Base-by-base conservation (phyloP, 352 stramenopile species). In the Pythium myriotylum region DNA sequence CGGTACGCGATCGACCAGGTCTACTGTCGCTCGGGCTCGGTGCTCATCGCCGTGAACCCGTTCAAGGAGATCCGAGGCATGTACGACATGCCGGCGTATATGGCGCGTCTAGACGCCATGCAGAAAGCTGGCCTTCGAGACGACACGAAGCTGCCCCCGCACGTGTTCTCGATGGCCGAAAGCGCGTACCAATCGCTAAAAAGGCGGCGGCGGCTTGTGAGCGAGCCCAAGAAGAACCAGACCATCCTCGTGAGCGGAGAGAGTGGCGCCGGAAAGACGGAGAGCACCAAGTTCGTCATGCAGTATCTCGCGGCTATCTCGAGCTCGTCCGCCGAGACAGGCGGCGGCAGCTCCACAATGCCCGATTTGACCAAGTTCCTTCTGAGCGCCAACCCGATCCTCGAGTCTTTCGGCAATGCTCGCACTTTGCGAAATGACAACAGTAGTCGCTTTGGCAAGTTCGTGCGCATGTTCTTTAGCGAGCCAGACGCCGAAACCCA, bases 211-310 rank as follows among this genome's bases (percentile, higher is more conserved):
- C 53, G 62, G 22, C 66, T 88, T 50, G 62, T 73, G 8, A 63
- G 67, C 20, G 70, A 81, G 48, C 42, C 70, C 26, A 72, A 80
- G 39, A 68, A 67, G 41, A 94, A 88, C 59, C 85, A 94, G 56
- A 80, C 84, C n/a, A 94, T 96, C 43, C 74, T 96, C 20, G 91
- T 96, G 50, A 94, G 84, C 43, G 88, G 88, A 19, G 88, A 96
- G 58, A 92, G 79, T n/a, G 87, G 87, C 27, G 86, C 87, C 1
- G 87, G 87, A 24, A 96, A 96, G 67, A 96, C 87, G 2, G 87
- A 96, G 55, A 96, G 86, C 37, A 94, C 87, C 39, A 96, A 96
- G 79, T 91, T 92, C 65, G 91, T 96, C 37, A 93, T 96, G 82
- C 88, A 82, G 43, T 96, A 94, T 68, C 87, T 94, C 41, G 84